Evolutionary conservation across 2,329 filamentous ascomycete species (phyloP).

Genomic region (Lecanosticta acicola): DNA sequence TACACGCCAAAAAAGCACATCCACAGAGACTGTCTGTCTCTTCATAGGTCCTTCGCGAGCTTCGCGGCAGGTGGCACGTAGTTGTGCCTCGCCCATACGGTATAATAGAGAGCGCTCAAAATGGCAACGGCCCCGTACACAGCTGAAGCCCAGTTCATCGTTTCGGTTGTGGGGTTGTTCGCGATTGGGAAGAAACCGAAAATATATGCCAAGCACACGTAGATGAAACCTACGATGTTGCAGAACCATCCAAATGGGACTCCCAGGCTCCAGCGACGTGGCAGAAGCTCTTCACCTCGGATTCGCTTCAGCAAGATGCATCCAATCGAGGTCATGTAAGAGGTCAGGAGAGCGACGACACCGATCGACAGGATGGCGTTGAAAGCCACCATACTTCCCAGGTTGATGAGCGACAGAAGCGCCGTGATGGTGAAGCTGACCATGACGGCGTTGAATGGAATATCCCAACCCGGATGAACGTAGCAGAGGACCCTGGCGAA

Average conservation of each 20-base stretch:
- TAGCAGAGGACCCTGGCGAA: constrained; percentile 27
- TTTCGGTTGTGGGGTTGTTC: constrained; percentile 18
- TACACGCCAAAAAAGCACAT: neutral
- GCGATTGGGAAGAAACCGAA: constrained; percentile 25
- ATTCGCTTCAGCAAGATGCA: constrained; percentile 25
- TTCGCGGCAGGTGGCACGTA: constrained; percentile 25
- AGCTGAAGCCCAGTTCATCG: constrained; percentile 26
- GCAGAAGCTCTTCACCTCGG: constrained; percentile 22
- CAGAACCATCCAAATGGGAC: constrained; percentile 18
- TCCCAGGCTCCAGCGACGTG: constrained; percentile 23
- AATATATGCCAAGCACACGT: constrained; percentile 19
- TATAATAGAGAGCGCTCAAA: constrained; percentile 17
- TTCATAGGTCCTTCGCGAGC: constrained; percentile 20
- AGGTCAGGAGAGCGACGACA: constrained; percentile 33
- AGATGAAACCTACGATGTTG: constrained; percentile 22
- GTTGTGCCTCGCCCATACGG: constrained; percentile 27
- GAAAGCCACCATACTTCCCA: constrained; percentile 38
- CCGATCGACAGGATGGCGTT: constrained; percentile 37
- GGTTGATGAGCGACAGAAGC: constrained; percentile 25
- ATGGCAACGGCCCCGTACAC: constrained; percentile 21
- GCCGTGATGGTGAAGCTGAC: constrained; percentile 21
- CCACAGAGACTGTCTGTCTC: too few relatives aligned
- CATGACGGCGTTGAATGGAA: constrained; percentile 28
- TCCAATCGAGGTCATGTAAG: constrained; percentile 25
- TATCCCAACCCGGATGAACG: constrained; percentile 22